Evolutionary conservation across 495 filamentous ascomycete species (phyloP), one percentile per base, ranked within the genome.

Genomic region (Penicillium ochrochloron): DNA sequence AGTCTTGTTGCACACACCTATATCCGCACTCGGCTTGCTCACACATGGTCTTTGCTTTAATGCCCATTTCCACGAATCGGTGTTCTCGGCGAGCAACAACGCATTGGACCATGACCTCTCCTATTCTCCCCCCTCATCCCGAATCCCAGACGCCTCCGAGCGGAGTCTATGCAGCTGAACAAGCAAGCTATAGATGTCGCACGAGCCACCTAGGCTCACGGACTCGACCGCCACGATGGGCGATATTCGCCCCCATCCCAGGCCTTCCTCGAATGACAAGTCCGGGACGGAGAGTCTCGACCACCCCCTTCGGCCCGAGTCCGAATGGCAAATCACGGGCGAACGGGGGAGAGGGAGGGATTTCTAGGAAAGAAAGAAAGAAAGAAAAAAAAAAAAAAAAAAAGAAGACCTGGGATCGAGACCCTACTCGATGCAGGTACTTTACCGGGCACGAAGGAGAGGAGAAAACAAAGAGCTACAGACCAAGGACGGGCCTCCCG

Each of bases 241-340:
- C 12, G n/a, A 10, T 31, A 17, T 37, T 37, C 53, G 33, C 53
- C 33, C 29, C 53, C 31, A 33, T 33, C 12, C 37, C 5, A 1
- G 37, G 37, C 37, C 37, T 37, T 56, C 53, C 29, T 56, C 53
- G 59, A 60, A 60, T 60, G 46, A 53, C 12, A 52, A 39, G 33
- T 35, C n/a, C 59, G 59, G 59, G 21, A 60, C 59, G 12, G 17
- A 15, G 27, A 52, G 33, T 17, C 21, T 52, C 44, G 44, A 48
- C 19, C 21, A 25, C 44, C 44, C 12, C 21, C 14, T 46, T 48
- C 60, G 60, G 60, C 48, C 60, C 60, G 60, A 62, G 60, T 42
- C 60, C 60, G 60, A 56, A 19, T 12, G 27, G 35, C 31, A 54
- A 29, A 29, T 42, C 59, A n/a, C 17, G 33, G 53, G 19, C 15